Base-by-base conservation (phyloP, 2,329 filamentous ascomycete genomes). In the Dendrostoma leiphaemia region DNA sequence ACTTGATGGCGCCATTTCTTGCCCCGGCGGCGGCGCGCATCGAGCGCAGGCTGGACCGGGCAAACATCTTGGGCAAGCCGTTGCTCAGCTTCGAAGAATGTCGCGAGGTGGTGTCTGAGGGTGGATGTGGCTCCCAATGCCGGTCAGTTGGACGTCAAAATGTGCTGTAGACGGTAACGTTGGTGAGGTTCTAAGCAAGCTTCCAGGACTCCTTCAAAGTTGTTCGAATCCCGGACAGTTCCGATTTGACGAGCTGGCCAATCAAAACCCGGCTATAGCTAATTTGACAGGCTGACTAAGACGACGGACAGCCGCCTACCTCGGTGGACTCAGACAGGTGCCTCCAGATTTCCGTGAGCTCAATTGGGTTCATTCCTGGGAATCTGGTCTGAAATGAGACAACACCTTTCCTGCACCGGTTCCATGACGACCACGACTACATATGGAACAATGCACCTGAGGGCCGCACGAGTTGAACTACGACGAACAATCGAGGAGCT, bases 31-130 rank as follows among this genome's bases (percentile, higher is more conserved):
- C 82, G 71, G 88, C 83, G 85, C 91, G 91, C 84, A 89, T 83
- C 74, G 89, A 86, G 82, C 91, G 91, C 83, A 95, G 79, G 79
- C 85, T 85, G 78, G 91, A 91, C 83, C 91, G 89, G 80, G 90
- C 89, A 84, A 97, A 86, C 93, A 97, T 97, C 73, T 75, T 88
- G 82, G 75, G 74, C 74, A 69, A 71, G 65, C 68, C 70, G 68
- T 69, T 73, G 65, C 71, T 70, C 66, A 66, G 69, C 66, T 67
- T 54, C 65, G 65, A 65, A 66, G 62, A 60, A 62, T 60, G 62
- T 62, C 62, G 65, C 62, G 63, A 61, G 61, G 62, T 58, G 65
- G 61, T 60, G 61, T 62, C 65, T 67, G 64, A 65, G 63, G 68
- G 68, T 55, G 56, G 69, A 71, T 70, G 69, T 66, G 67, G 64